Percentiles rank a stretch among this genome's conserved stretches.
Conservation (phyloP, 2,329 filamentous ascomycete species). For the Claviceps sp. region DNA sequence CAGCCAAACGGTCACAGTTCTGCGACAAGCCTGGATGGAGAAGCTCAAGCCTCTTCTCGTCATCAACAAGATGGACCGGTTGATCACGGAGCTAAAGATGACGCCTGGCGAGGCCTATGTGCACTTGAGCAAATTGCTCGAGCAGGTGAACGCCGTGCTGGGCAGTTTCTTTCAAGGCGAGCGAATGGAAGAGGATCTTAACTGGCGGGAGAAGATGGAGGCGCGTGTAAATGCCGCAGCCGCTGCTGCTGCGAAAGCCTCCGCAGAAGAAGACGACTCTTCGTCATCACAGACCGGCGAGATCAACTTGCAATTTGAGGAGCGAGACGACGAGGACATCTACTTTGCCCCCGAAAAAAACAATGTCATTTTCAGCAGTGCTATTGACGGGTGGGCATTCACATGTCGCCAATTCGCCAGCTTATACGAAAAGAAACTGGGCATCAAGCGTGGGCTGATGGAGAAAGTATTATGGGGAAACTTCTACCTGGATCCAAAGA, state of each 20-base stretch:
- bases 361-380: slow-evolving; percentile 97
- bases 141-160: slow-evolving; percentile 94
- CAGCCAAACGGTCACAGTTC: slow-evolving; percentile 93
- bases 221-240: slow-evolving; percentile 63
- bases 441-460: slow-evolving; percentile 75
- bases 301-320: slow-evolving; percentile 53
- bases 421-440: slow-evolving; percentile 91
- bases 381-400: slow-evolving; percentile 98
- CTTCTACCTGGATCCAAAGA: slow-evolving; percentile 93
- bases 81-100: slow-evolving; percentile 91
- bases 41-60: slow-evolving; percentile 89
- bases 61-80: slow-evolving; percentile 95
- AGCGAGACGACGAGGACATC: slow-evolving; percentile 88
- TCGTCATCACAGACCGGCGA: slow-evolving; percentile 42
- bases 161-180: slow-evolving; percentile 97
- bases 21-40: slow-evolving; percentile 90
- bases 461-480: slow-evolving; percentile 96
- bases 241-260: slow-evolving; percentile 51
- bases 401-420: slow-evolving; percentile 88
- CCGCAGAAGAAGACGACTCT: slow-evolving; percentile 33
- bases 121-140: slow-evolving; percentile 77
- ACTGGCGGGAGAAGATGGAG: slow-evolving; percentile 90
- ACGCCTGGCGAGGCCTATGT: slow-evolving; percentile 78
- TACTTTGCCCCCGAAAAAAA: slow-evolving; percentile 98
- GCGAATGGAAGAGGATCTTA: slow-evolving; percentile 94